Percentiles rank a stretch among this genome's conserved stretches.
These are phyloP conservation scores for Arthrinium puccinioides DNA, from an alignment of 2,329 filamentous ascomycete genomes.

Conservation along the genomic window DNA sequence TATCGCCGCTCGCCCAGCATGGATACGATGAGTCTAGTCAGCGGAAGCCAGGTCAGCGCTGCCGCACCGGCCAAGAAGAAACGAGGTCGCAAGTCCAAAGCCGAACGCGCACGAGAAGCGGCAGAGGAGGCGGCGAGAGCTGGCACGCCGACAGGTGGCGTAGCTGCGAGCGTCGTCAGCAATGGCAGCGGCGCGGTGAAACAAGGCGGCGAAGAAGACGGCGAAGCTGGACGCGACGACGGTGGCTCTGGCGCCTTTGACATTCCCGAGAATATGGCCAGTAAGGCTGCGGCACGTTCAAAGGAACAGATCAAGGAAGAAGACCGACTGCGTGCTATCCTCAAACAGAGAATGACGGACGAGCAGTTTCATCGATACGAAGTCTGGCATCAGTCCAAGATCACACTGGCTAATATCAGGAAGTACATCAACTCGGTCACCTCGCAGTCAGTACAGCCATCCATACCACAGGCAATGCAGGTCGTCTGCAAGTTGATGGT, in stretches of 20 bases:
- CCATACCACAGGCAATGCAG: slow-evolving; percentile 68
- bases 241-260: slow-evolving; percentile 47
- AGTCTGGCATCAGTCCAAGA: slow-evolving; percentile 60
- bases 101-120: slow-evolving; percentile 42
- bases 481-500: slow-evolving; percentile 72
- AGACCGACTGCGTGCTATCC: slow-evolving; percentile 47
- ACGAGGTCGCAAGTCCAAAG: slow-evolving; percentile 54
- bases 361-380: slow-evolving; percentile 65
- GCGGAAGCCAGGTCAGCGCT: slow-evolving; percentile 51
- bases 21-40: slow-evolving; percentile 52
- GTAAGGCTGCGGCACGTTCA: slow-evolving; percentile 39
- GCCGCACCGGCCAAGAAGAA: slow-evolving; percentile 47
- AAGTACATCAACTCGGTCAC: slow-evolving; percentile 75
- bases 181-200: slow-evolving; percentile 32
- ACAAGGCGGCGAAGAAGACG: slow-evolving; percentile 42
- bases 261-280: slow-evolving; percentile 40
- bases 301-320: slow-evolving; percentile 63
- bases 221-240: slow-evolving; percentile 47
- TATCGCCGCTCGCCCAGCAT: slow-evolving; percentile 58
- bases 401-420: slow-evolving; percentile 62
- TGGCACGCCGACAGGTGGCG: slow-evolving; percentile 32
- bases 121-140: slow-evolving; percentile 30
- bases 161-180: slow-evolving; percentile 35
- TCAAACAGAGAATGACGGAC: slow-evolving; percentile 57
- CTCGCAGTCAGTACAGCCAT: slow-evolving; percentile 68